Conservation (phyloP, 257 asterid genomes). For the Ocimum tenuiflorum region DNA sequence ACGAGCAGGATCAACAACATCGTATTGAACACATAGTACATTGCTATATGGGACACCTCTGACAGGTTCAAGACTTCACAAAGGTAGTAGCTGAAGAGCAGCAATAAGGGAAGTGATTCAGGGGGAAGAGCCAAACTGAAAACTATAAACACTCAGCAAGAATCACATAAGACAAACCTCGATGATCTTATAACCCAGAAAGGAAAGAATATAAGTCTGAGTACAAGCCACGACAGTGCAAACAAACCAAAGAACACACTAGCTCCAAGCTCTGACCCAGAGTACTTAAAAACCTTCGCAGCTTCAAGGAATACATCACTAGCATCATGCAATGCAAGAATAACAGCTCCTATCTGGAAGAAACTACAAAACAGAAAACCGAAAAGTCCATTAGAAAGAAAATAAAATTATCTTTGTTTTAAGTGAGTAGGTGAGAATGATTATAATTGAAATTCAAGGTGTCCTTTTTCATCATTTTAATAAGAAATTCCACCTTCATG, state of each 20-base stretch:
- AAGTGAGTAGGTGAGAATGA: neutral
- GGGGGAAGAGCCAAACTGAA: neutral
- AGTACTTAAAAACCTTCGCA: conserved; percentile 74
- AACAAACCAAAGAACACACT: conserved; percentile 66
- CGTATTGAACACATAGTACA: conserved; percentile 55
- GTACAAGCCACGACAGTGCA: conserved; percentile 61
- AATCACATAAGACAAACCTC: conserved; percentile 32
- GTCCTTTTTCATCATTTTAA: neutral
- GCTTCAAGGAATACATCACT: conserved; percentile 77
- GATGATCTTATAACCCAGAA: conserved; percentile 62
- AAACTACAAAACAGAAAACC: conserved; percentile 45
- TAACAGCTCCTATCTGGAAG: conserved; percentile 60
- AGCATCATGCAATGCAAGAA: conserved; percentile 77
- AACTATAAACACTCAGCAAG: neutral
- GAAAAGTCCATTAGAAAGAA: neutral
- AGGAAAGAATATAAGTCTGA: conserved; percentile 69
- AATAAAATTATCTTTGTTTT: no score
- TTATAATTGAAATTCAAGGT: neutral
- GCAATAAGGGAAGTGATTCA: conserved; percentile 22
- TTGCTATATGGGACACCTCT: conserved; percentile 19
- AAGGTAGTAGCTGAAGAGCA: conserved; percentile 39
- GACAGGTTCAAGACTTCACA: conserved; percentile 33
- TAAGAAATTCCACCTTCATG: no score
- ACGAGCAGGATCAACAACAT: conserved; percentile 58
- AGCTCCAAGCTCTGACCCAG: conserved; percentile 65